Conservation (phyloP, 768 basidiomycete genomes). For the Psilocybe sp. region DNA sequence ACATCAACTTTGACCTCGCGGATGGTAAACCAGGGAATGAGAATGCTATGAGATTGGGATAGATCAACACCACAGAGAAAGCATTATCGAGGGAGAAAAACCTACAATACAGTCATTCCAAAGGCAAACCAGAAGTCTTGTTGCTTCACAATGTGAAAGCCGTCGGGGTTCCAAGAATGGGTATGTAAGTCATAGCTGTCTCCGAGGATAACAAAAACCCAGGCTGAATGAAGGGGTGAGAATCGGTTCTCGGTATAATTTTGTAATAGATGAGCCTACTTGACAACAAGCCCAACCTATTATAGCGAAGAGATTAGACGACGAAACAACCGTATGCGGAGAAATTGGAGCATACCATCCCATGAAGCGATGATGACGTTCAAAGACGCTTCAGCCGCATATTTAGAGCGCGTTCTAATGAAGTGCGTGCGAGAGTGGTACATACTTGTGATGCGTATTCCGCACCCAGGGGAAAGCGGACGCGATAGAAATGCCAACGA, state of each 20-base stretch:
- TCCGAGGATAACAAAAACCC: slow-evolving; percentile 69
- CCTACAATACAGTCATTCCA: slow-evolving; percentile 73
- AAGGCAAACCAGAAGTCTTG: slow-evolving; percentile 81
- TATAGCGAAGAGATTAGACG: slow-evolving; percentile 2
- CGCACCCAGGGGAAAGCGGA: slow-evolving; percentile 80
- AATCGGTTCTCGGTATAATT: not conserved
- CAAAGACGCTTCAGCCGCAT: slow-evolving; percentile 56
- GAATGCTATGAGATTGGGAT: slow-evolving; percentile 39
- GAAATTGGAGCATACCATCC: slow-evolving; percentile 55
- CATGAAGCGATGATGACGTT: slow-evolving; percentile 78
- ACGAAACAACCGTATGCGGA: slow-evolving; percentile 1
- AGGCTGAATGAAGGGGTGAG: slow-evolving; percentile 30
- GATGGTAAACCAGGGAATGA: slow-evolving; percentile 76
- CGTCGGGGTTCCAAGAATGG: slow-evolving; percentile 58
- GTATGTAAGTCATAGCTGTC: slow-evolving; percentile 61
- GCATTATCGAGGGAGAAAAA: not conserved
- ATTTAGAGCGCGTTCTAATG: not conserved
- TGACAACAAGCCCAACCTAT: slow-evolving; percentile 45
- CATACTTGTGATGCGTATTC: slow-evolving; percentile 80
- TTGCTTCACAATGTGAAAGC: slow-evolving; percentile 55
- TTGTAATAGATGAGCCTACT: slow-evolving; percentile 38
- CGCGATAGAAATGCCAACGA: slow-evolving; percentile 56
- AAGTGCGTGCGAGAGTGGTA: not conserved
- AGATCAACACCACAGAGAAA: not conserved
- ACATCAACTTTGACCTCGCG: slow-evolving; percentile 75